A percentile compares a stretch with the other conserved stretches of the same genome.
Conservation (phyloP, 2,329 filamentous ascomycete species). For the Byssoonygena ceratinophila region DNA sequence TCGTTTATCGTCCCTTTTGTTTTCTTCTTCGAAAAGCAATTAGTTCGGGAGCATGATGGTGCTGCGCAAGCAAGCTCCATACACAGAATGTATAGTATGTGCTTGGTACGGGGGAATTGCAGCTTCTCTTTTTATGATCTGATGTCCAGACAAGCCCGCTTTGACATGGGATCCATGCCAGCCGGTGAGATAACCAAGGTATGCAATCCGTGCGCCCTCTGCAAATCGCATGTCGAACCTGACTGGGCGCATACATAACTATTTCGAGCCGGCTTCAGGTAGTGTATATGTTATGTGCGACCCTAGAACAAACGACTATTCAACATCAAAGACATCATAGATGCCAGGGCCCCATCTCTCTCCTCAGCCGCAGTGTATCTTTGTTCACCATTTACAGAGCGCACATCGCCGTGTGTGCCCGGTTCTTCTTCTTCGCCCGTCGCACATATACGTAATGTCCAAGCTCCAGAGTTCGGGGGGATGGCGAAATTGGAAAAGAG, state of each 20-base stretch:
- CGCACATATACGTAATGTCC: slow-evolving; percentile 2
- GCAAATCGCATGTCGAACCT: neutral
- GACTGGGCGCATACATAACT: too few relatives aligned
- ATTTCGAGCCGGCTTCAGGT: neutral
- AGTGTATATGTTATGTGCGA: too few relatives aligned
- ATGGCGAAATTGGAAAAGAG: neutral
- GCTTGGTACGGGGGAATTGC: too few relatives aligned
- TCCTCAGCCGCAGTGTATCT: neutral
- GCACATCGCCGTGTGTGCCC: neutral
- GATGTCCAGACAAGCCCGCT: neutral
- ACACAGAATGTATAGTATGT: too few relatives aligned
- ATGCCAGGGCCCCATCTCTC: neutral
- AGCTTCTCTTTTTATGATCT: neutral
- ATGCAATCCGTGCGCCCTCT: neutral
- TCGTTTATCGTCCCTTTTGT: neutral
- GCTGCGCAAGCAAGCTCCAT: neutral
- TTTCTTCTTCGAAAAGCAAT: neutral
- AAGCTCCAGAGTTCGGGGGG: neutral
- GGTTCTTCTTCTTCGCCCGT: neutral
- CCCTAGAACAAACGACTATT: neutral
- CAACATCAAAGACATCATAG: slow-evolving; percentile 6
- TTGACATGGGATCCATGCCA: neutral
- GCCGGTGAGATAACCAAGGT: neutral
- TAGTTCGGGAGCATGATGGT: neutral
- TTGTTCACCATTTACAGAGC: neutral